These are phyloP conservation scores for Naumovozyma baii DNA, from an alignment of 805 yeast genomes.

Conservation along the genomic window DNA sequence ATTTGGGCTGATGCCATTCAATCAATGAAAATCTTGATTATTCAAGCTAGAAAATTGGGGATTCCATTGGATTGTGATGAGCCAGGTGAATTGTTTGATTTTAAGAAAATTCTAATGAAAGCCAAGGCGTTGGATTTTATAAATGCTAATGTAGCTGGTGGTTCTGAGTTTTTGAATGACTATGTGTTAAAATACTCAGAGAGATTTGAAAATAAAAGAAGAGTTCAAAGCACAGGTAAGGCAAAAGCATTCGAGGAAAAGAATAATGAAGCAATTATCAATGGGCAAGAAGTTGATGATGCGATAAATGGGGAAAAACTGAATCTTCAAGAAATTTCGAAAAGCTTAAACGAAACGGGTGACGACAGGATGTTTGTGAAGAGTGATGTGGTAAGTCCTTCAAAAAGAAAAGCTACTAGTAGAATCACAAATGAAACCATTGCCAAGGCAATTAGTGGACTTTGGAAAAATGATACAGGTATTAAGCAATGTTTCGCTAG, in stretches of 20 bases:
- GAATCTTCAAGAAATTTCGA: slow-evolving; percentile 16
- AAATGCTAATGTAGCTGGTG: slow-evolving; percentile 60
- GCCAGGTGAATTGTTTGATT: slow-evolving; percentile 38
- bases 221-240: slow-evolving; percentile 45
- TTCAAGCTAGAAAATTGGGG: slow-evolving; percentile 61
- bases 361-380: slow-evolving; percentile 20
- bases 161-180: slow-evolving; percentile 51
- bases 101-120: slow-evolving; percentile 42
- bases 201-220: slow-evolving; percentile 42
- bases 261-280: too few species aligned
- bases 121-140: slow-evolving; percentile 52
- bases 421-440: slow-evolving; percentile 38
- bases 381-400: slow-evolving; percentile 4
- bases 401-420: not conserved
- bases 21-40: slow-evolving; percentile 66
- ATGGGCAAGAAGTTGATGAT: slow-evolving; percentile 12
- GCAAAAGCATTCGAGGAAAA: slow-evolving; percentile 28
- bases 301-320: not conserved
- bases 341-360: slow-evolving; percentile 18
- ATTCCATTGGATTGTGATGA: slow-evolving; percentile 59
- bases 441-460: slow-evolving; percentile 55
- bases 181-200: slow-evolving; percentile 55
- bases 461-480: slow-evolving; percentile 70
- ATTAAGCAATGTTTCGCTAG: slow-evolving; percentile 47
- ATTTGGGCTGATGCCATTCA: slow-evolving; percentile 90